Base-by-base conservation (phyloP, 441 rosid genomes). In the Mallotus japonicus region DNA sequence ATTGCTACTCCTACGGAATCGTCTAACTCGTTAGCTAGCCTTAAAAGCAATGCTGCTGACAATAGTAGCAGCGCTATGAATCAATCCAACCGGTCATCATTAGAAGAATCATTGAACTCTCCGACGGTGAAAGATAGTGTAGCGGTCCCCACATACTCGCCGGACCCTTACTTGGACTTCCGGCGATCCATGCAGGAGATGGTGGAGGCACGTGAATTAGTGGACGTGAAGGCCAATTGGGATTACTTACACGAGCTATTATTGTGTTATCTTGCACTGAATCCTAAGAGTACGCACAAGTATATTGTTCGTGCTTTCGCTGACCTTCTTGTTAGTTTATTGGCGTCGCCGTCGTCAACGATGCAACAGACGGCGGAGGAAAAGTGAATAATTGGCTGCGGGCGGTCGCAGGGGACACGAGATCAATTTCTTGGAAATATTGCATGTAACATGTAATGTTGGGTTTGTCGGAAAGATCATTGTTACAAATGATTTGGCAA, bases 101-200 rank as follows among this genome's bases (percentile, higher is more conserved):
- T 37, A 17, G 76, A 69, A 17, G 76, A 69, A 51, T 73, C 74
- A 0, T 34, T 67, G 57, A 49, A 50, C 37, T 69, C 71, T 17
- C 55, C 76, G 0, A 57, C 63, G 0, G 80, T 84, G 14, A 72
- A 75, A 74, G 84, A 78, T 66, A 79, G 87, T 49, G 82, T 85
- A 22, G 96, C 91, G 10, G 85, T 90, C 53, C 76, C 87, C 47
- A 88, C 90, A 0, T 80, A 84, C 80, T 92, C 98, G 40, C 93
- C 92, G 59, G 93, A 94, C 79, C 98, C 98, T 0, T 85, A 83
- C 80, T 73, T 78, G 70, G 97, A 92, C 76, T 92, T 94, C 87
- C 74, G 95, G 75, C 77, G 73, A 76, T 94, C 99, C 76, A 94
- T 94, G 99, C 88, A 89, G 62, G 99, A 94, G 84, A 94, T 94